These are phyloP conservation scores for Delonix regia DNA, from an alignment of 306 rosid genomes.

Conservation along the genomic window DNA sequence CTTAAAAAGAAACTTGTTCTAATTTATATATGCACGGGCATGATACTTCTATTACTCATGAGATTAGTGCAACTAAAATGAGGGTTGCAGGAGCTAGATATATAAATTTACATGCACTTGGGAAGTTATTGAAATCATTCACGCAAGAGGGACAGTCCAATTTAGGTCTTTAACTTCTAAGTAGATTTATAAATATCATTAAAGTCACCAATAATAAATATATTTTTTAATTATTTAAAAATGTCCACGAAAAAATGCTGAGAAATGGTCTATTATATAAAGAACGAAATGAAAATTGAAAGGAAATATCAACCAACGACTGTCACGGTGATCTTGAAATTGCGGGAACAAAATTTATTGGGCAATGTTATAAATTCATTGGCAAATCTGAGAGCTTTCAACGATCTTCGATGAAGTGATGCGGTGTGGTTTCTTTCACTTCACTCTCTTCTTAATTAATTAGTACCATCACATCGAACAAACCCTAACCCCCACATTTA, in stretches of 20 bases:
- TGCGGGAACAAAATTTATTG: neutral
- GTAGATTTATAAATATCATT: too few species aligned
- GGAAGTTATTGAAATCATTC: too few species aligned
- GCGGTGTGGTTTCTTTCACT: slow-evolving; percentile 30
- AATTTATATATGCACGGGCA: too few species aligned
- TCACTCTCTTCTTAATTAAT: slow-evolving; percentile 34
- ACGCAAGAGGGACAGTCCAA: too few species aligned
- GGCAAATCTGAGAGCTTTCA: slow-evolving; percentile 27
- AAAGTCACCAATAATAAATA: too few species aligned
- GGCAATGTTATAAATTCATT: neutral
- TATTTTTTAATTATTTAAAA: too few species aligned
- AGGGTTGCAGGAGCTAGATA: too few species aligned
- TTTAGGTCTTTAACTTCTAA: too few species aligned
- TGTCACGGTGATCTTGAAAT: neutral
- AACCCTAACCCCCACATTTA: slow-evolving; percentile 18
- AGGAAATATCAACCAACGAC: neutral
- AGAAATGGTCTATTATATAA: neutral
- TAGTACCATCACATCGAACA: neutral
- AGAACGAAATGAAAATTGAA: neutral
- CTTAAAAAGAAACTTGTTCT: too few species aligned
- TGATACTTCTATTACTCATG: too few species aligned
- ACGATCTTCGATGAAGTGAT: slow-evolving; percentile 33
- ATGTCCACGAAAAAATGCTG: neutral
- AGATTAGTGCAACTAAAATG: too few species aligned
- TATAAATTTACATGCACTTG: too few species aligned